Evolutionary conservation across 73 alveolate genomes (phyloP).

Genomic region (Diophrys appendiculata): DNA sequence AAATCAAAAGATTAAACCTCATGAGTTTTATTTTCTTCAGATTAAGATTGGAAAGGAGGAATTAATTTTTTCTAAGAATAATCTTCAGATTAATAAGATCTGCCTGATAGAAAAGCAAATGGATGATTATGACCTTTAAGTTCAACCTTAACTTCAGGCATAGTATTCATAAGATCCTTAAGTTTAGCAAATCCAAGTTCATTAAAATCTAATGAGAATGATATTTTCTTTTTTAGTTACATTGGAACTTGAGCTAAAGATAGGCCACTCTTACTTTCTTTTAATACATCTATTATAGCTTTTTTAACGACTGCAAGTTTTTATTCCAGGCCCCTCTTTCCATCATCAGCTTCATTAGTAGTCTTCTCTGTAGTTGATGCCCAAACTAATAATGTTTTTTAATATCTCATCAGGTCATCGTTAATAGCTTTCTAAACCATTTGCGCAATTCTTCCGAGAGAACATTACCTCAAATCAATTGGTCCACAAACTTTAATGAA

Average conservation of each 20-base stretch:
- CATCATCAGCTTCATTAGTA: too few relatives aligned
- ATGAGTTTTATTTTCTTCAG: too few relatives aligned
- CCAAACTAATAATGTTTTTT: conserved; percentile 65
- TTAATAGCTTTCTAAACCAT: conserved; percentile 68
- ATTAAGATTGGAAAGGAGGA: too few relatives aligned
- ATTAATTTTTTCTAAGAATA: too few relatives aligned
- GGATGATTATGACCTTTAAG: conserved; percentile 75
- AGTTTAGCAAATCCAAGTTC: conserved; percentile 66
- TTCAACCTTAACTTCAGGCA: conserved; percentile 46
- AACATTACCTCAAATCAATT: conserved; percentile 22
- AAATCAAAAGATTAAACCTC: too few relatives aligned
- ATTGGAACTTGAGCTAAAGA: conserved; percentile 67
- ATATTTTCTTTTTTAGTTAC: conserved; percentile 37
- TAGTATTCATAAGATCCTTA: conserved; percentile 49
- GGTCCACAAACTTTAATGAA: conserved; percentile 71
- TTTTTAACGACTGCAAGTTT: conserved; percentile 36
- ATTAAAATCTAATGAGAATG: conserved; percentile 28
- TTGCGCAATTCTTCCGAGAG: conserved; percentile 64
- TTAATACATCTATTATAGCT: conserved; percentile 39
- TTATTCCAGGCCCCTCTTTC: conserved; percentile 4
- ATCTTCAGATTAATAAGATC: conserved; percentile 12
- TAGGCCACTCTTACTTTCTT: conserved; percentile 55
- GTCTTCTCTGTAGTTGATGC: conserved; percentile 42
- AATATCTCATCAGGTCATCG: conserved; percentile 65
- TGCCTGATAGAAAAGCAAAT: conserved; percentile 61